A percentile compares a stretch with the other conserved stretches of the same genome.
Conservation (phyloP, 306 rosid genomes). For the Arachis stenosperma region DNA sequence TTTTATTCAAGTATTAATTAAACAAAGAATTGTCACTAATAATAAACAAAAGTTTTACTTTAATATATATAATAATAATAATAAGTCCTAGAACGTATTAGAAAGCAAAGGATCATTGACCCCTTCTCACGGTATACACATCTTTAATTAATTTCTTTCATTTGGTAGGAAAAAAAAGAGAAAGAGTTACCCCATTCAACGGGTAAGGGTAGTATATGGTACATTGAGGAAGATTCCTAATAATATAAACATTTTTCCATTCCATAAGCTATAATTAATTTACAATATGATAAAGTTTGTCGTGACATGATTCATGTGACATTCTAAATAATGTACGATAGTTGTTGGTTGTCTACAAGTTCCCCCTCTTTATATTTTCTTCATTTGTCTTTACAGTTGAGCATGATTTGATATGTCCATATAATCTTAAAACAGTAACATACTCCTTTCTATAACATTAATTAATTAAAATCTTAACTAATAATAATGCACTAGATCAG, state of each 20-base stretch:
- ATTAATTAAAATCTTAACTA: background rate
- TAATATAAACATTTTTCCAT: background rate
- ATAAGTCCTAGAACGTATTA: too few species aligned
- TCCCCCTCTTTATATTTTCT: background rate
- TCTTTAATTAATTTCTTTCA: background rate
- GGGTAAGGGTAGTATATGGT: background rate
- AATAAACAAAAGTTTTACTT: too few species aligned
- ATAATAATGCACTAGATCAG: background rate
- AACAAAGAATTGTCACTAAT: too few species aligned
- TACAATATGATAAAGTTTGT: background rate
- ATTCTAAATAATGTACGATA: slow-evolving; percentile 4
- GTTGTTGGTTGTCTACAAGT: background rate
- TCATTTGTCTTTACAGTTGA: background rate
- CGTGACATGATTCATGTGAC: slow-evolving; percentile 6
- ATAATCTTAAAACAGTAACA: background rate
- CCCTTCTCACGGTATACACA: background rate
- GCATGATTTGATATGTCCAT: background rate
- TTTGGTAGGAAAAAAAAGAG: slow-evolving; percentile 1
- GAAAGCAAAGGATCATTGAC: background rate
- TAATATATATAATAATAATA: too few species aligned
- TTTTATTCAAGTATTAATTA: too few species aligned
- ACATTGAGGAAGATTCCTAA: background rate
- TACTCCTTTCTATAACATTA: background rate
- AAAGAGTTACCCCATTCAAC: background rate
- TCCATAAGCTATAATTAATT: background rate